Conservation (phyloP, 495 filamentous ascomycete species). For the Chaetomium cochliodes region DNA sequence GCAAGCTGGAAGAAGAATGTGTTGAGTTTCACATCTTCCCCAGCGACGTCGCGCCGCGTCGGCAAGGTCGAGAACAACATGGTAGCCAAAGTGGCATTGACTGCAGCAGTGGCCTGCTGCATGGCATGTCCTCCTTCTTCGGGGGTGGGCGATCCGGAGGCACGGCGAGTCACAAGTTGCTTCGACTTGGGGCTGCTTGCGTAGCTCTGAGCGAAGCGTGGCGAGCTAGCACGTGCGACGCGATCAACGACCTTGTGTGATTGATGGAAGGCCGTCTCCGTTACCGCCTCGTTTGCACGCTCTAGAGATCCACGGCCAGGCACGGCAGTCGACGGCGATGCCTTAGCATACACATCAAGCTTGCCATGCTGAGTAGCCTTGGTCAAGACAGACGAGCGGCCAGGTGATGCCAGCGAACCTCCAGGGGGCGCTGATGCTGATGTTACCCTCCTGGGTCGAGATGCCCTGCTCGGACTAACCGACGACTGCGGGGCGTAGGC, state of each 20-base stretch:
- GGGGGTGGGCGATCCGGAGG: not conserved
- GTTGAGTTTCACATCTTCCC: conserved; percentile 13
- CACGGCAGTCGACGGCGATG: not conserved
- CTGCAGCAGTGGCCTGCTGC: conserved; percentile 10
- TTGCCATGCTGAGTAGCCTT: not conserved
- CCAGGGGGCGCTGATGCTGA: not conserved
- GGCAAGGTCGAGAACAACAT: conserved; percentile 28
- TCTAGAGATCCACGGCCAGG: not conserved
- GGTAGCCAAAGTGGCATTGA: conserved; percentile 19
- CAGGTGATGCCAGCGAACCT: not conserved
- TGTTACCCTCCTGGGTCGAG: conserved; percentile 17
- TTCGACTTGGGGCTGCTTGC: not conserved
- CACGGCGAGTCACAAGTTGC: conserved; percentile 1
- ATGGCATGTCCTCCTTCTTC: not conserved
- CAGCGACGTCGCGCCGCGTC: conserved; percentile 24
- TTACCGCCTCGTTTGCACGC: not conserved
- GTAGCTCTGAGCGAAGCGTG: not conserved
- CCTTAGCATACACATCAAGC: not conserved
- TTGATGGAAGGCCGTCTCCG: not conserved
- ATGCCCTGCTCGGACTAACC: conserved; percentile 23
- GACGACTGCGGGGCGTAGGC: conserved; percentile 20
- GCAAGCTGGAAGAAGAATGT: conserved; percentile 30
- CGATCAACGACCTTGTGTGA: not conserved
- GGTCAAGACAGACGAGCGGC: not conserved
- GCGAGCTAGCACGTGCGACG: not conserved